Evolutionary conservation across 2,329 filamentous ascomycete genomes (phyloP).

Genomic region (Phialophora tarda): DNA sequence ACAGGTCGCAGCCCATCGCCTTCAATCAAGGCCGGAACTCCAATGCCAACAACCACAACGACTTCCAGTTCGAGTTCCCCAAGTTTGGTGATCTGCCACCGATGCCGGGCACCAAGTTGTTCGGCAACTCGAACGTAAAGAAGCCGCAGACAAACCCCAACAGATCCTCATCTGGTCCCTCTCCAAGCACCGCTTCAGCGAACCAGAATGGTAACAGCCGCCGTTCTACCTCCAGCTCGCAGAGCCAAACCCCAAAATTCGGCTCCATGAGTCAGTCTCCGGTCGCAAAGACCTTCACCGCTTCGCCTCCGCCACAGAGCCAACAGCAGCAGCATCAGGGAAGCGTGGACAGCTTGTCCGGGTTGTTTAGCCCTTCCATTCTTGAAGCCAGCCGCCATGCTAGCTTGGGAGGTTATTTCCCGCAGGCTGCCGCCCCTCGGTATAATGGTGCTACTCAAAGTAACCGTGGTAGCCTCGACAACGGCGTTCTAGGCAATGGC

Average conservation of each 20-base stretch:
- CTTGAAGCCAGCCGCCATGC: constrained; percentile 54
- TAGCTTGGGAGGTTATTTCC: constrained; percentile 49
- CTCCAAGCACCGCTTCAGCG: constrained; percentile 15
- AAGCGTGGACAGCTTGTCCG: constrained; percentile 55
- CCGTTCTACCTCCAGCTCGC: constrained; percentile 30
- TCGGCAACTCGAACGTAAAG: constrained; percentile 23
- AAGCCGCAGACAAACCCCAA: constrained; percentile 18
- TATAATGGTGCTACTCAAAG: constrained; percentile 22
- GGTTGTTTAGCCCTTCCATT: constrained; percentile 65
- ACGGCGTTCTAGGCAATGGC: constrained; percentile 30
- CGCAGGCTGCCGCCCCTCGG: constrained; percentile 45
- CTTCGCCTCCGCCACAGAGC: constrained; percentile 34
- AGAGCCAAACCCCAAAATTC: constrained; percentile 27
- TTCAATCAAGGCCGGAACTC: constrained; percentile 53
- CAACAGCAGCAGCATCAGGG: constrained; percentile 25
- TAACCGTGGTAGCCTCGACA: constrained; percentile 46
- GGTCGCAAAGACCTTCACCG: constrained; percentile 26
- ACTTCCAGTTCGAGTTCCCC: constrained; percentile 95
- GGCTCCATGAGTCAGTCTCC: constrained; percentile 37
- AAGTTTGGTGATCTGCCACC: constrained; percentile 78
- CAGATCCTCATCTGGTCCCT: constrained; percentile 22
- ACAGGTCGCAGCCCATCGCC: constrained; percentile 49
- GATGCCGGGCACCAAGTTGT: constrained; percentile 30
- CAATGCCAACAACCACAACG: constrained; percentile 68
- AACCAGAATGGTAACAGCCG: constrained; percentile 17